Base-by-base conservation (phyloP, 139 green algal species). In the Coelastrella sp. region DNA sequence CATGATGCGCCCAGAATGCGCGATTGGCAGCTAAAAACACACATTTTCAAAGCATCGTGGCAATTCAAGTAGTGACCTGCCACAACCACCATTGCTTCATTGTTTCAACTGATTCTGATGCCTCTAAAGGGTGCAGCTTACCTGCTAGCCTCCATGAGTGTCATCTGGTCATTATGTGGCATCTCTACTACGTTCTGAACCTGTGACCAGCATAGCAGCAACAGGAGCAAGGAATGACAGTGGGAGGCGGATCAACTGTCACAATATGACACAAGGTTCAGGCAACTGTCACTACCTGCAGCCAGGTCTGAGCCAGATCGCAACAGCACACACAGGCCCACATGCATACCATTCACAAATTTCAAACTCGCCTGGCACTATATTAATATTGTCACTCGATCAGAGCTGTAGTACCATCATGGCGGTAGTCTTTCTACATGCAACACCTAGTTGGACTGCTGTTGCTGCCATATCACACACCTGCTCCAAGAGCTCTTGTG, bases 171-270 rank as follows among this genome's bases (percentile, higher is more conserved):
- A 87, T 99, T 98, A 72, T 98, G 86, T 0, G 96, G 94, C 95
- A 98, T 98, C 83, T 98, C 95, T 25, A 98, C 89, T 13, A 99
- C 85, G 50, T 98, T 94, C 37, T 91, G 37, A 27, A 99, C 97
- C 93, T 97, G 88, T 35, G 83, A 40, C 37, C 48, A 57, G 48
- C 48, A 57, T 57, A 11, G 17, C 13, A 57, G 48, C 48, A 11
- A 57, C 48, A 57, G 48, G 48, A 9, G 17, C 53, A 32, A n/a
- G 21, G 45, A 57, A 23, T 23, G 45, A 13, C 45, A 57, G 11
- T 23, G 11, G 45, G 11, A 57, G 45, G 45, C 45, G 11, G 15
- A 23, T 9, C 45, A 57, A 23, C 11, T 53, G 45, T 11, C 11
- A 53, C 8, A 11, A 53, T 53, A n/a, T n/a, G n/a, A n/a, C n/a